Evolutionary conservation across 495 filamentous ascomycete genomes (phyloP).

Genomic region (Lasiosphaeria hispida): DNA sequence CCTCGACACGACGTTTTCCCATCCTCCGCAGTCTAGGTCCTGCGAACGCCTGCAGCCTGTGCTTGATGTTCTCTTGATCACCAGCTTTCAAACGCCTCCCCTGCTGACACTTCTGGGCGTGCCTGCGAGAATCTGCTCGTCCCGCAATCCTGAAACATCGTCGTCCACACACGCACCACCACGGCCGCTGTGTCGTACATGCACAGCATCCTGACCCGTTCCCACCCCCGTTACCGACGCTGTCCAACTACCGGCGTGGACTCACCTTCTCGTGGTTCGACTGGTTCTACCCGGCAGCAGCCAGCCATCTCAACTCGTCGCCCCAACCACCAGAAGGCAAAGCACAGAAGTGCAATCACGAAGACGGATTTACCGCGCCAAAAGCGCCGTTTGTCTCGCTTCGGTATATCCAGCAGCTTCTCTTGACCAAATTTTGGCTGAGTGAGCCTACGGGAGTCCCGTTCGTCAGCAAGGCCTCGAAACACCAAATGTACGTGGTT

Average conservation of each 20-base stretch:
- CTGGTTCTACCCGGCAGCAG: slow-evolving; percentile 10
- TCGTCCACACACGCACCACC: slow-evolving; percentile 18
- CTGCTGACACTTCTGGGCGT: slow-evolving; percentile 12
- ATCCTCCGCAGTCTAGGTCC: slow-evolving; percentile 1
- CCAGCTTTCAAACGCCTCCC: slow-evolving; percentile 31
- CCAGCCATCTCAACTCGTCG: neutral
- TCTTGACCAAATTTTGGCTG: neutral
- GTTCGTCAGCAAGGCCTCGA: slow-evolving; percentile 29
- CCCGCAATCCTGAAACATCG: slow-evolving; percentile 38
- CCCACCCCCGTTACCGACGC: slow-evolving; percentile 10
- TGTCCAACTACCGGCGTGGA: neutral
- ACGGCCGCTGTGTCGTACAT: slow-evolving; percentile 21
- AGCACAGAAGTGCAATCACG: too few species aligned
- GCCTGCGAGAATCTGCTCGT: slow-evolving; percentile 17
- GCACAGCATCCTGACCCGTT: slow-evolving; percentile 18
- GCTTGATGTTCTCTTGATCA: slow-evolving; percentile 45
- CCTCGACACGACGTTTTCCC: slow-evolving; percentile 14
- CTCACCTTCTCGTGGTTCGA: slow-evolving; percentile 17
- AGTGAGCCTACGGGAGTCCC: neutral
- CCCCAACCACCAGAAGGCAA: neutral
- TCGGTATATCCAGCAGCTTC: too few species aligned
- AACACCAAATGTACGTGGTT: slow-evolving; percentile 43
- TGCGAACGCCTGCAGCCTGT: slow-evolving; percentile 24
- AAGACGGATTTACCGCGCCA: too few species aligned
- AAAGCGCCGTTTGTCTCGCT: neutral